Percentiles rank a stretch among this genome's conserved stretches.
phyloP scores from a whole-genome alignment of 805 yeast genomes.

The Ogataea siamensis region DNA sequence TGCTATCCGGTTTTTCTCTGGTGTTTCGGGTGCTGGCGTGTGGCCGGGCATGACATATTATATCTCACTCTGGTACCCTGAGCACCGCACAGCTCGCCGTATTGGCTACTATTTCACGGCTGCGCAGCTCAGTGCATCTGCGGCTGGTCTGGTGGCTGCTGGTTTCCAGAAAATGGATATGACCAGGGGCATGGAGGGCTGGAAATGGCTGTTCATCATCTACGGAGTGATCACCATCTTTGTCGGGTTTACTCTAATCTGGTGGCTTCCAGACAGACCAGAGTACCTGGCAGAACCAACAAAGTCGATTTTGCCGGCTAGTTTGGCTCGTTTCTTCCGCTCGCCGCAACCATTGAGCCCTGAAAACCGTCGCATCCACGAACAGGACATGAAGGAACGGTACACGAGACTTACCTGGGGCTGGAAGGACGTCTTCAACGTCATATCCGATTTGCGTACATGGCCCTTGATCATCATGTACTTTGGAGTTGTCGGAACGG shows the following conservation, averaged over 20 bases:
- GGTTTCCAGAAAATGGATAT: constrained; percentile 86
- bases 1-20: constrained; percentile 70
- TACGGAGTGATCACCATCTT: constrained; percentile 70
- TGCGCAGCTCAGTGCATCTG: constrained; percentile 89
- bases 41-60: constrained; percentile 92
- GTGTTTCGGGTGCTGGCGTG: constrained; percentile 78
- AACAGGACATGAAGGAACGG: constrained; percentile 55
- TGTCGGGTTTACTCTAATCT: constrained; percentile 60
- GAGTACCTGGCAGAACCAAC: constrained; percentile 23
- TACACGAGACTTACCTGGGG: constrained; percentile 53
- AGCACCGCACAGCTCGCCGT: constrained; percentile 69
- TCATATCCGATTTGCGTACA: constrained; percentile 60
- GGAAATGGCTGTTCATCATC: constrained; percentile 82
- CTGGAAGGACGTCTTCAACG: constrained; percentile 51
- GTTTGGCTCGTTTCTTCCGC: constrained; percentile 20
- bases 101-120: constrained; percentile 91
- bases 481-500: constrained; percentile 92
- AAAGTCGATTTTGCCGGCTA: constrained; percentile 18
- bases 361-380: constrained; percentile 55
- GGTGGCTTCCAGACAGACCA: constrained; percentile 91
- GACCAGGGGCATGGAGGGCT: constrained; percentile 66
- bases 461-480: constrained; percentile 88
- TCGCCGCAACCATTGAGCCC: constrained; percentile 48
- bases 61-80: constrained; percentile 81
- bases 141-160: constrained; percentile 81